Evolutionary conservation across 139 green algal species (phyloP).

Genomic region (Tetraselmis striata): DNA sequence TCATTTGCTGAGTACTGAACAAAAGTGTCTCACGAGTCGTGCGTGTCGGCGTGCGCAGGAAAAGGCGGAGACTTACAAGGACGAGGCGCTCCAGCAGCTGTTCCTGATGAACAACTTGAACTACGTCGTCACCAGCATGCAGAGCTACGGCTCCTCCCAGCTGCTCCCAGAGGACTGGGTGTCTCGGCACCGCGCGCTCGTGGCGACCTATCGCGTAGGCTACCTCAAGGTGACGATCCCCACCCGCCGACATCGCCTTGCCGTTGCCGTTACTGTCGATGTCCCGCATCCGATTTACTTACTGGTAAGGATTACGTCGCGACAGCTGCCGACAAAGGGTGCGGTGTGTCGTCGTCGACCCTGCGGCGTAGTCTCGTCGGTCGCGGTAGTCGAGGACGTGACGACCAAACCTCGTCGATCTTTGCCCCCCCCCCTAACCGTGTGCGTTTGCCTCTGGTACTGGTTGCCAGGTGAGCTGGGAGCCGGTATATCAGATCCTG

Average conservation of each 20-base stretch:
- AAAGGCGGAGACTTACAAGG: slow-evolving; percentile 24
- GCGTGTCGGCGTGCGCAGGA: slow-evolving; percentile 25
- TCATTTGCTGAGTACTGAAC: too few species aligned
- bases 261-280: too few species aligned
- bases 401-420: too few species aligned
- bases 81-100: slow-evolving; percentile 21
- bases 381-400: too few species aligned
- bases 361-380: too few species aligned
- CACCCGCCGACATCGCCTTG: too few species aligned
- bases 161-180: neutral
- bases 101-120: slow-evolving; percentile 40
- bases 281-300: too few species aligned
- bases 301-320: too few species aligned
- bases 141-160: slow-evolving; percentile 15
- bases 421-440: too few species aligned
- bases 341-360: too few species aligned
- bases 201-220: neutral
- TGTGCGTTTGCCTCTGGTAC: too few species aligned
- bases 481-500: neutral
- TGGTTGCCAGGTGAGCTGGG: neutral
- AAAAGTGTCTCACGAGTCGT: slow-evolving; percentile 9
- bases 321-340: too few species aligned
- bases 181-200: neutral
- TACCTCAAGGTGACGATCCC: neutral
- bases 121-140: slow-evolving; percentile 27